Base-by-base conservation (phyloP, 345 rosid genomes). In the Populus davidiana region DNA sequence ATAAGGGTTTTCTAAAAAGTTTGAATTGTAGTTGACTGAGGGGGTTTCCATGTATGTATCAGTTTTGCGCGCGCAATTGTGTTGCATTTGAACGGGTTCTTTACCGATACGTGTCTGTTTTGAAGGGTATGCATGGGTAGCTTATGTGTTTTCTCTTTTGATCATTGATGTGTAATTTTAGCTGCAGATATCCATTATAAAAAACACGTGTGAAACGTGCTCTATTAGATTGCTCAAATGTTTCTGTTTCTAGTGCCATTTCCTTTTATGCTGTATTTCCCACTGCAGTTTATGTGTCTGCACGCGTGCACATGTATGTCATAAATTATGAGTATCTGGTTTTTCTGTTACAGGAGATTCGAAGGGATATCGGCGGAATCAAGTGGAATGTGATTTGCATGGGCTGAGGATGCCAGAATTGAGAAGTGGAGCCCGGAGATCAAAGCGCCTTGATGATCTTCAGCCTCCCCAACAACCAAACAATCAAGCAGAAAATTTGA, bases 371-470 rank as follows among this genome's bases (percentile, higher is more conserved):
- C 31, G 14, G 68, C 73, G 77, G 81, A 77, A 84, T 54, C 59
- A 52, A 79, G 88, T 71, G 79, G 90, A 82, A 76, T 84, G 87
- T 86, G 82, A 91, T 81, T 89, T 94, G 93, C 90, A 94, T 94
- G 98, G 96, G 90, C 70, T 94, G 91, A 94, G 87, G 87, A 94
- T 94, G 98, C 98, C 96, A 70, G 97, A 94, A 86, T 87, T 94
- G 93, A 89, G 94, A 91, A 94, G 97, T 63, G 98, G 97, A 91
- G 91, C 96, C 78, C 89, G 98, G 83, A 90, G 97, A 88, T 94
- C 91, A 70, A 94, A 89, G 83, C 96, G 98, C 70, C 93, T 92
- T 80, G 96, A 88, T 78, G 90, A 94, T 82, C 80, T 87, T 77
- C 96, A 94, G 88, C 91, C 92, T 75, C 84, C 85, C 67, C 93